A percentile compares a stretch with the other conserved stretches of the same genome.
These are phyloP conservation scores for Yamadazyma trypodendri DNA, from an alignment of 1,139 yeast genomes.

Conservation along the genomic window DNA sequence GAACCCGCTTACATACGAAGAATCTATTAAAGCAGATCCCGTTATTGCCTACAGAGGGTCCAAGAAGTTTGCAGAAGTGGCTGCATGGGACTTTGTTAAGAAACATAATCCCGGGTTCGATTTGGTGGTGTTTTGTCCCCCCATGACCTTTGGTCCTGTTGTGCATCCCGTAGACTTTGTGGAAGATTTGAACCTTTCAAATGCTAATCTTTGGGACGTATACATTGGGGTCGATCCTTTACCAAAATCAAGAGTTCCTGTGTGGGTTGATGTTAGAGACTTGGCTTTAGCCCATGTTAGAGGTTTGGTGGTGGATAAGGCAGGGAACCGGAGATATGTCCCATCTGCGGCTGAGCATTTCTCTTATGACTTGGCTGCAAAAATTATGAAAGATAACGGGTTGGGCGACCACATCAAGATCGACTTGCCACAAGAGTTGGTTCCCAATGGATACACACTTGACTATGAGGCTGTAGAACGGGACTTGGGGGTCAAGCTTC, in stretches of 20 bases:
- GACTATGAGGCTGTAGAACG: conserved; percentile 28
- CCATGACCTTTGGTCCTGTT: conserved; percentile 50
- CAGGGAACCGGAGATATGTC: conserved; percentile 25
- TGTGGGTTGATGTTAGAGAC: conserved; percentile 39
- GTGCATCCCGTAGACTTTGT: conserved; percentile 27
- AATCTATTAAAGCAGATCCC: conserved; percentile 33
- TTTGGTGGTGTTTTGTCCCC: conserved; percentile 48
- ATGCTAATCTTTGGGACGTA: conserved; percentile 17
- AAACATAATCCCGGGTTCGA: conserved; percentile 37
- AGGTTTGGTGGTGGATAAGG: conserved; percentile 28
- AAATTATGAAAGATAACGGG: conserved; percentile 16
- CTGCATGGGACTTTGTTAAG: conserved; percentile 34
- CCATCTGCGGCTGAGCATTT: conserved; percentile 25
- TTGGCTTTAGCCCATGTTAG: conserved; percentile 36
- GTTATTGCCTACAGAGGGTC: conserved; percentile 40
- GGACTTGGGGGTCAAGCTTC: conserved; percentile 34
- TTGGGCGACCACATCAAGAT: conserved; percentile 13
- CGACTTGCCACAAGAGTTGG: conserved; percentile 7
- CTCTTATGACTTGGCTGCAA: conserved; percentile 26
- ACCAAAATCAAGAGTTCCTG: conserved; percentile 25
- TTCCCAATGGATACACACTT: conserved; percentile 16
- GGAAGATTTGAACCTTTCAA: conserved; percentile 25
- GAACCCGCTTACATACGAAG: conserved; percentile 35
- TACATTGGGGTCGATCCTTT: conserved; percentile 14
- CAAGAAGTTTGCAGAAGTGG: conserved; percentile 38